Evolutionary conservation across 2,329 filamentous ascomycete species (phyloP), one percentile per base, ranked within the genome.

Genomic region (Domatiomyces catenatus): DNA sequence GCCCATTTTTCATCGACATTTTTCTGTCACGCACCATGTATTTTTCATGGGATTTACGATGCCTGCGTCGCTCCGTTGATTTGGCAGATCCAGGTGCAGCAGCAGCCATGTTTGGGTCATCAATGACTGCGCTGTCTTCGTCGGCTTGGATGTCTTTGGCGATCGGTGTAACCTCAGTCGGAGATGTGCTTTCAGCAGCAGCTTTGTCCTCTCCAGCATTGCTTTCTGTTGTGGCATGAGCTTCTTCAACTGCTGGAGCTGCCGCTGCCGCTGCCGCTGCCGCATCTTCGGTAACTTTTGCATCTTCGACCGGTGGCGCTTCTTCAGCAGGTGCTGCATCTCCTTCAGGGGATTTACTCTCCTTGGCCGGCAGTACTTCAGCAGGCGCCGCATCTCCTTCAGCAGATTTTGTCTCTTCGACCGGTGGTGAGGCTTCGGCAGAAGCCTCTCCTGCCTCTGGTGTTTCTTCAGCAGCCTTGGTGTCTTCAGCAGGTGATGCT

Each of bases 101-200:
- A n/a, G 19, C 19, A 50, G 43, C 19, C 17, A 43, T 5, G 26
- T n/a, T 20, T 42, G 36, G 47, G n/a, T 56, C 54, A 42, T 54
- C 58, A 18, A 52, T 32, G 22, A 53, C 24, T 15, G 51, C 46
- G 8, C 46, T 42, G 22, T 50, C 19, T 52, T 58, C 57, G 18
- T 48, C 48, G 10, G 47, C 15, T 26, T 57, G 44, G 5, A 52
- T 39, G 19, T 56, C 58, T 42, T 61, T 58, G 24, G 54, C 55
- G 4, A 44, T 7, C 5, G 52, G 8, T 8, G 43, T 42, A 48
- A 59, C 59, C 46, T 59, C 54, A 20, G 55, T 48, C 3, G 55
- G 15, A 46, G 28, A 12, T 43, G 24, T 47, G 22, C 47, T 53
- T n/a, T 54, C 50, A 42, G 50, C 36, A 20, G 50, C 48, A 48